Evolutionary conservation across 176 grass and related monocot species (phyloP), one percentile per base, ranked within the genome.

Genomic region (Musa acuminata): DNA sequence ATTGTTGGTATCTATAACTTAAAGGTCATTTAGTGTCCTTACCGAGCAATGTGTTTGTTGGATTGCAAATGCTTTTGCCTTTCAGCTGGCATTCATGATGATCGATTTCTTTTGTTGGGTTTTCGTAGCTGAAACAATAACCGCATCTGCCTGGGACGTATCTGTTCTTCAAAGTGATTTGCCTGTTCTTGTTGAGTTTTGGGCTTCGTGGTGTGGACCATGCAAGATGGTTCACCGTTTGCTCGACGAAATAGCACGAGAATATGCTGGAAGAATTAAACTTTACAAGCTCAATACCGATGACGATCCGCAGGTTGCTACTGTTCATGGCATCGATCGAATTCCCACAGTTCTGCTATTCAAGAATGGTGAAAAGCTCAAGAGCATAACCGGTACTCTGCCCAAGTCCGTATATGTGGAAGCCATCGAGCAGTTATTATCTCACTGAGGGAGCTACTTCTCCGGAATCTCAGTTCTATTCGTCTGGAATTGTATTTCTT

Each of bases 131-230:
- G 84, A 98, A 86, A 53, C 67, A 75, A 85, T 98, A 51, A 98
- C 90, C 0, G 85, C 90, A 22, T 98, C 87, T 71, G 77, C 64
- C 50, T 98, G 94, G 94, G 93, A 98, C n/a, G 77, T 85, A 75
- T 80, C 80, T 71, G 90, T 93, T 58, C 71, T 98, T n/a, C 82
- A 86, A 75, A 93, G 94, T 62, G 90, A 93, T 73, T 49, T 88
- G 35, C 89, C 83, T 14, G 93, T 97, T 43, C 71, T 97, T 71
- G 84, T 97, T 70, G 90, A 88, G 84, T 97, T 97, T 74, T 97
- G 90, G 90, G 85, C 87, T 55, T 90, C 85, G 13, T 97, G 93
- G 93, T 97, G 93, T 27, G 90, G 93, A 60, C 93, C 93, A 64
- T 97, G 90, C 64, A 85, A 26, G 53, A 92, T 97, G 90, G 87